Evolutionary conservation across 768 basidiomycete genomes (phyloP), one percentile per base, ranked within the genome.

Genomic region (Russula sp.): DNA sequence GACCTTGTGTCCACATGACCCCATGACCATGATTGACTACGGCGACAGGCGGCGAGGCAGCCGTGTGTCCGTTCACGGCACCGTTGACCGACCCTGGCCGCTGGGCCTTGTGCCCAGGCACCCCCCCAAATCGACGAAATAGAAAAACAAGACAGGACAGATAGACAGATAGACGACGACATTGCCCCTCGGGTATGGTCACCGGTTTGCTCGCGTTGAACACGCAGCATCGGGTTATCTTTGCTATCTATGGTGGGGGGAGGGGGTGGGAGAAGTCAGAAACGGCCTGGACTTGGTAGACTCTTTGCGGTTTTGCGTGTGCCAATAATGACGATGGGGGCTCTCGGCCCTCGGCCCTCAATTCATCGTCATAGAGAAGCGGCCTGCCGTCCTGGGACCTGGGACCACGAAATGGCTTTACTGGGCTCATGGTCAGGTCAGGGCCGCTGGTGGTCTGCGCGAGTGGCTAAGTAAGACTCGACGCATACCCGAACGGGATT

Each of bases 401-500:
- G 18, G n/a, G 22, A 20, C 5, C 29, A 9, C 22, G 20, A 42
- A 42, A 20, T 29, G 29, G 38, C 14, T 10, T 10, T 5, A 53
- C 38, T 46, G 20, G 43, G 34, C 20, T 35, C 3, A 55, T 45
- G 50, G 14, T n/a, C n/a, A 2, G 20, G 20, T n/a, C n/a, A 32
- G 6, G 20, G 41, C 57, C 48, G 48, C 45, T 39, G 25, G 48
- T 8, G 2, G 2, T 58, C 25, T 29, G 25, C 25, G n/a, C 5
- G n/a, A 48, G 13, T 25, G n/a, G 32, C 20, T n/a, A 54, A 5
- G 9, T 43, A 38, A 52, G 50, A 20, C 35, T 51, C 50, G n/a
- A 22, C 20, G 10, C 49, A 36, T n/a, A 52, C 50, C 50, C 60
- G 41, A 56, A 61, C 60, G 56, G 56, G 50, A 4, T 62, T 58